Conservation (phyloP, 306 rosid species). For the Vicia sativa region DNA sequence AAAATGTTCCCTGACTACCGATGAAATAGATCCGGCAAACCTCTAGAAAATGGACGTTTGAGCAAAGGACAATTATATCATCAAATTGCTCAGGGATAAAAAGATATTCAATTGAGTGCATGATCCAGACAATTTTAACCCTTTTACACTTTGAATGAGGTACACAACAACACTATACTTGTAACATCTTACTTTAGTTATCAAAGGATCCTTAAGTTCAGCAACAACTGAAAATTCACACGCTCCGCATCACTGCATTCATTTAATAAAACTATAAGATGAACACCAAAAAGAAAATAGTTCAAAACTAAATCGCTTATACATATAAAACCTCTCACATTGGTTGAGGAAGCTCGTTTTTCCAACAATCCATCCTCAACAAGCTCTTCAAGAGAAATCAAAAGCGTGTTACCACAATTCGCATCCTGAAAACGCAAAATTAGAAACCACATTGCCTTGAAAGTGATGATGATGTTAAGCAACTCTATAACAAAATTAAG, state of each 20-base stretch:
- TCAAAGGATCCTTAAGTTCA: slow-evolving; percentile 76
- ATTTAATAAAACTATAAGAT: slow-evolving; percentile 24
- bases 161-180: not conserved
- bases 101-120: slow-evolving; percentile 2
- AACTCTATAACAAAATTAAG: not conserved
- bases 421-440: slow-evolving; percentile 70
- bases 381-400: slow-evolving; percentile 89
- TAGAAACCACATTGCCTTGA: not conserved
- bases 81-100: slow-evolving; percentile 10
- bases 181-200: slow-evolving; percentile 56
- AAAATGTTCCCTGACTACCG: no score
- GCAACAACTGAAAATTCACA: slow-evolving; percentile 75
- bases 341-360: slow-evolving; percentile 81
- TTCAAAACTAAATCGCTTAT: not conserved
- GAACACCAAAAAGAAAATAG: not conserved
- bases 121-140: slow-evolving; percentile 1
- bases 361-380: slow-evolving; percentile 84
- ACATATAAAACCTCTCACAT: slow-evolving; percentile 57
- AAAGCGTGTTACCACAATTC: slow-evolving; percentile 90
- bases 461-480: not conserved
- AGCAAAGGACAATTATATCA: slow-evolving; percentile 13
- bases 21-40: not conserved
- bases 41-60: slow-evolving; percentile 1
- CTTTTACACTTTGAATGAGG: no score
- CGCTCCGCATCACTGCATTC: slow-evolving; percentile 70